Percentiles rank a stretch among this genome's conserved stretches.
These are phyloP conservation scores for Phytophthora kernoviae DNA, from an alignment of 352 stramenopile genomes.

Conservation along the genomic window DNA sequence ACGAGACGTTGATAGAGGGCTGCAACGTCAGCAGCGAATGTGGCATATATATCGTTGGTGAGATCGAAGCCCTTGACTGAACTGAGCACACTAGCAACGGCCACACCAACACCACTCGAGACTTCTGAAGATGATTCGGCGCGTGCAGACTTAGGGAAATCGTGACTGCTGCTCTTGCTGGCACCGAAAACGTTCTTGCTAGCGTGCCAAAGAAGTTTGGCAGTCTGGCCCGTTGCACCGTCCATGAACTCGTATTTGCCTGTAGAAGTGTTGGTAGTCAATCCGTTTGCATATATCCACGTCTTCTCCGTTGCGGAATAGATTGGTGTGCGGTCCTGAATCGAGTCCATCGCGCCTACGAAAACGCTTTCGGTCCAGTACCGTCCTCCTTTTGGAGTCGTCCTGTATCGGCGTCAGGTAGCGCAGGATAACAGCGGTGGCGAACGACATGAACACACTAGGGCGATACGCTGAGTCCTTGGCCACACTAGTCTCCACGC, in stretches of 20 bases:
- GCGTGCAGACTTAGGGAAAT: constrained; percentile 33
- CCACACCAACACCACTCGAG: constrained; percentile 37
- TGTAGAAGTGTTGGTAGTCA: constrained; percentile 46
- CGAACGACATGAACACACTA: constrained; percentile 54
- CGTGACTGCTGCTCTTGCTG: constrained; percentile 45
- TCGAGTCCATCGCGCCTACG: constrained; percentile 54
- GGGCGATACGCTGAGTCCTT: constrained; percentile 31
- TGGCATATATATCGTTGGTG: constrained; percentile 38
- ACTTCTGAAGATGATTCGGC: constrained; percentile 33
- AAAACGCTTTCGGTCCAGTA: constrained; percentile 23
- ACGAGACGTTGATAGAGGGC: constrained; percentile 62
- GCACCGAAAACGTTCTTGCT: constrained; percentile 33
- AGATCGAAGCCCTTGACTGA: constrained; percentile 46
- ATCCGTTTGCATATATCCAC: constrained; percentile 44
- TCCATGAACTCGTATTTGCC: constrained; percentile 66
- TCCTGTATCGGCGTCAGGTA: constrained; percentile 52
- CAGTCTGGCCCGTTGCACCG: constrained; percentile 30
- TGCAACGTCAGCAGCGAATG: constrained; percentile 56
- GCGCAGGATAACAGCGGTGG: constrained; percentile 48
- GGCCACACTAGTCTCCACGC: constrained; percentile 22
- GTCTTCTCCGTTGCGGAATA: constrained; percentile 41
- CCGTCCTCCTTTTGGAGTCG: constrained; percentile 30
- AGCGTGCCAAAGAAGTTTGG: constrained; percentile 24
- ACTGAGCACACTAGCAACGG: constrained; percentile 42
- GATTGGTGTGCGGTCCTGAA: constrained; percentile 37